These are phyloP conservation scores for Colletotrichum abscissum DNA, from an alignment of 2,329 filamentous ascomycete genomes.

Conservation along the genomic window DNA sequence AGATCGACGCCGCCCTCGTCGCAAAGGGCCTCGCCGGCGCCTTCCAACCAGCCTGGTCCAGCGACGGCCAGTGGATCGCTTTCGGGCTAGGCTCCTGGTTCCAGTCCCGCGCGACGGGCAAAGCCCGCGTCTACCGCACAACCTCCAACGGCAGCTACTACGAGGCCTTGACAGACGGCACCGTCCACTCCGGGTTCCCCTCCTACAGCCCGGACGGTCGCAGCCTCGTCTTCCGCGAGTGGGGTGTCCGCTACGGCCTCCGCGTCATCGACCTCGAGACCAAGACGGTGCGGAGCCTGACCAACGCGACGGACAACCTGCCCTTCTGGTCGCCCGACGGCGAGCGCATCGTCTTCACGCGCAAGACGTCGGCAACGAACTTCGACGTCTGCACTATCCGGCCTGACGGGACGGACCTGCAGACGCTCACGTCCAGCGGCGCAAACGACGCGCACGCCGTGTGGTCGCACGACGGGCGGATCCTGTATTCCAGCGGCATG, in stretches of 20 bases:
- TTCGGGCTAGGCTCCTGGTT: slow-evolving; percentile 20
- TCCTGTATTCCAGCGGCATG: slow-evolving; percentile 26
- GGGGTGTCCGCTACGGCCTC: slow-evolving; percentile 25
- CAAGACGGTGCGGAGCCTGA: slow-evolving; percentile 1
- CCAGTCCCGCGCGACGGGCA: slow-evolving; percentile 15
- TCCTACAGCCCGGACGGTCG: slow-evolving; percentile 16
- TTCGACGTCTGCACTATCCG: slow-evolving; percentile 24
- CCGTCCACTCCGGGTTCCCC: slow-evolving; percentile 19
- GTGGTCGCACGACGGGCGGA: slow-evolving; percentile 16
- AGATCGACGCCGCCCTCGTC: slow-evolving; percentile 19
- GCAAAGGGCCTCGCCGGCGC: slow-evolving; percentile 18
- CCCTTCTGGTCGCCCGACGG: slow-evolving; percentile 24
- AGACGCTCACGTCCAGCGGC: slow-evolving; percentile 11
- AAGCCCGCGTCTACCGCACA: slow-evolving; percentile 17
- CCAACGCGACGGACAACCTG: slow-evolving; percentile 21
- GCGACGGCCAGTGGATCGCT: slow-evolving; percentile 12
- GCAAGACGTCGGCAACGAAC: slow-evolving; percentile 18
- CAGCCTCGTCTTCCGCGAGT: slow-evolving; percentile 19
- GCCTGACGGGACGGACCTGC: slow-evolving; percentile 16
- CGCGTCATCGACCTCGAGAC: slow-evolving; percentile 12
- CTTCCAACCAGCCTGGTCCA: slow-evolving; percentile 17
- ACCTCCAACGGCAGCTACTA: slow-evolving; percentile 14
- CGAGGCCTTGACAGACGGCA: slow-evolving; percentile 22
- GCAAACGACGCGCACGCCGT: slow-evolving; percentile 26
- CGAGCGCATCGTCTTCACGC: slow-evolving; percentile 25